These are phyloP conservation scores for Hypholoma sublateritium DNA, from an alignment of 768 basidiomycete genomes.

Conservation along the genomic window DNA sequence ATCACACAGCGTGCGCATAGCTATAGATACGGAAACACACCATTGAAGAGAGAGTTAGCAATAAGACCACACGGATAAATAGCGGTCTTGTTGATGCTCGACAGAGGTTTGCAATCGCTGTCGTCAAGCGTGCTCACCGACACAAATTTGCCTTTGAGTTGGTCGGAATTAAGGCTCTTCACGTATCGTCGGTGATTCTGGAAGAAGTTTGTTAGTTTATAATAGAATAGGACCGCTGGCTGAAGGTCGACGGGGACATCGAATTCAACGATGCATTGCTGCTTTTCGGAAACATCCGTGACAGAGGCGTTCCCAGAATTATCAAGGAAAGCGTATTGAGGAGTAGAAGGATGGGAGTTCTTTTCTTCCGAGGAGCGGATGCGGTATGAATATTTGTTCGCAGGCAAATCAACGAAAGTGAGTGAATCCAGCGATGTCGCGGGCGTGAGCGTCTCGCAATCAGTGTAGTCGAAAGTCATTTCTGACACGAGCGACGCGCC, in stretches of 20 bases:
- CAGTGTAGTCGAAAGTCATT: conserved; percentile 93
- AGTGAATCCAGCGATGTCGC: conserved; percentile 35
- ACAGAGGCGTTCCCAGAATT: conserved; percentile 45
- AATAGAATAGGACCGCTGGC: conserved; percentile 85
- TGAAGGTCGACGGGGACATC: conserved; percentile 76
- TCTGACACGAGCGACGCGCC: conserved; percentile 80
- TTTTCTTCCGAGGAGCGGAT: conserved; percentile 58
- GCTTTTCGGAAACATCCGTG: conserved; percentile 40
- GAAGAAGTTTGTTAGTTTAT: conserved; percentile 94
- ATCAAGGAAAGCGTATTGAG: conserved; percentile 76
- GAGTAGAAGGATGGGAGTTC: conserved; percentile 51
- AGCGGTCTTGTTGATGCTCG: conserved; percentile 47
- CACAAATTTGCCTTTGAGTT: conserved; percentile 75
- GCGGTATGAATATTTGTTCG: conserved; percentile 65
- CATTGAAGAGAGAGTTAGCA: conserved; percentile 96
- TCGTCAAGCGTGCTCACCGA: conserved; percentile 47
- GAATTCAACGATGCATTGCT: conserved; percentile 80
- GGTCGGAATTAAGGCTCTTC: conserved; percentile 81
- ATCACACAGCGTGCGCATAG: conserved; percentile 1
- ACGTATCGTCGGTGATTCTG: conserved; percentile 99
- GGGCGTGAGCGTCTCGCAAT: conserved; percentile 72
- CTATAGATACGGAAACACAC: conserved; percentile 36
- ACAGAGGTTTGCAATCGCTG: conserved; percentile 90
- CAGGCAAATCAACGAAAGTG: conserved; percentile 54
- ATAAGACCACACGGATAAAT: conserved; percentile 97